phyloP scores from a whole-genome alignment of 208 protist genomes.

The Naegleria lovaniensis region DNA sequence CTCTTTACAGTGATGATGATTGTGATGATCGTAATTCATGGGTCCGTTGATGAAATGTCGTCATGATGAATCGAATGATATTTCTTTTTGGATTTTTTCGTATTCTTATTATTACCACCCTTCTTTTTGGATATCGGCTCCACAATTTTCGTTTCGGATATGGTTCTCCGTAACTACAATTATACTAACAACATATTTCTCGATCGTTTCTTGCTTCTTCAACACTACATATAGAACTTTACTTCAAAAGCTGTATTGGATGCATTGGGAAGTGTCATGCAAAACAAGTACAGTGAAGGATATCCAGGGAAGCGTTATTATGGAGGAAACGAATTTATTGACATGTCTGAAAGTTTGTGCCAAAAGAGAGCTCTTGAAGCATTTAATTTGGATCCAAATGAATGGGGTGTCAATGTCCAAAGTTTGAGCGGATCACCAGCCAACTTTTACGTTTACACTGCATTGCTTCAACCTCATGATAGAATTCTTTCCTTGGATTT shows the following conservation, averaged over 20 bases:
- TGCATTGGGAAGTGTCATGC: conserved; percentile 60
- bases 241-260: conserved; percentile 63
- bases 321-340: conserved; percentile 60
- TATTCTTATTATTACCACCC: too few species aligned
- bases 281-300: conserved; percentile 79
- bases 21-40: too few species aligned
- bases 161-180: too few species aligned
- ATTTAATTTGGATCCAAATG: conserved; percentile 50
- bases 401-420: conserved; percentile 82
- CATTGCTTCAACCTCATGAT: conserved; percentile 52
- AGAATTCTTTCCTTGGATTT: conserved; percentile 54
- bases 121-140: too few species aligned
- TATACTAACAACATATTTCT: too few species aligned
- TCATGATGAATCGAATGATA: too few species aligned
- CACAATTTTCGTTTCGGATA: too few species aligned
- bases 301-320: conserved; percentile 64
- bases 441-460: conserved; percentile 70
- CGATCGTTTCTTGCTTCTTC: too few species aligned
- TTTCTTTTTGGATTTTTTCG: too few species aligned
- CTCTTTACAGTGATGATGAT: background rate
- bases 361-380: conserved; percentile 43
- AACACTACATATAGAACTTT: conserved; percentile 78
- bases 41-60: too few species aligned
- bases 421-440: conserved; percentile 64
- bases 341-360: conserved; percentile 44